Evolutionary conservation across 108 stramenopile species (phyloP).

Genomic region (Nitzschia sp.): DNA sequence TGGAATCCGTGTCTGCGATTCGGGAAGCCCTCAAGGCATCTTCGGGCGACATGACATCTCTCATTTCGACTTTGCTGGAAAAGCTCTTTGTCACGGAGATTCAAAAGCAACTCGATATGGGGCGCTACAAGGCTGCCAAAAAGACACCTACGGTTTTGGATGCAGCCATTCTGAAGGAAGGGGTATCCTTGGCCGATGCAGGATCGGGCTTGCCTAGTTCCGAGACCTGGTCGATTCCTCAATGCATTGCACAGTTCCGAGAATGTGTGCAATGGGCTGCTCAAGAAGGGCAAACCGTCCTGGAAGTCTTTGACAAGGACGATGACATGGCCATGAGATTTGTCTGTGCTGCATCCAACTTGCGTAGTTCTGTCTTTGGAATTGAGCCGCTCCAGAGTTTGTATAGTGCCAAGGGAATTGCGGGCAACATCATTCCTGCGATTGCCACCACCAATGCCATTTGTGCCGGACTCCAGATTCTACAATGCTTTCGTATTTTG

Average conservation of each 20-base stretch:
- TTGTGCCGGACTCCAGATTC: slow-evolving; percentile 87
- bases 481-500: slow-evolving; percentile 75
- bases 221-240: slow-evolving; percentile 51
- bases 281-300: slow-evolving; percentile 8
- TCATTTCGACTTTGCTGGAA: slow-evolving; percentile 25
- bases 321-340: slow-evolving; percentile 91
- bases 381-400: slow-evolving; percentile 82
- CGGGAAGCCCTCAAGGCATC: slow-evolving; percentile 33
- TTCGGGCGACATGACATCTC: slow-evolving; percentile 9
- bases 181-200: slow-evolving; percentile 14
- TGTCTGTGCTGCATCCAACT: slow-evolving; percentile 91
- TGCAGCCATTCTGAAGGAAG: slow-evolving; percentile 10
- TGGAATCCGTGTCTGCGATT: slow-evolving; percentile 53
- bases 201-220: slow-evolving; percentile 24
- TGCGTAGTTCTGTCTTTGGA: slow-evolving; percentile 86
- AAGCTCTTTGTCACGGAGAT: slow-evolving; percentile 67
- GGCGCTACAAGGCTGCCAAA: slow-evolving; percentile 82
- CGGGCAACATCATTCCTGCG: slow-evolving; percentile 99
- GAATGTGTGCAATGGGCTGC: slow-evolving; percentile 50
- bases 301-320: slow-evolving; percentile 93
- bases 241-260: slow-evolving; percentile 47
- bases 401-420: slow-evolving; percentile 96
- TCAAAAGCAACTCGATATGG: slow-evolving; percentile 84
- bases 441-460: slow-evolving; percentile 99
- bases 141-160: slow-evolving; percentile 59